Conservation (phyloP, 1,284 basidiomycete species). For the Veloporphyrellus conicus region DNA sequence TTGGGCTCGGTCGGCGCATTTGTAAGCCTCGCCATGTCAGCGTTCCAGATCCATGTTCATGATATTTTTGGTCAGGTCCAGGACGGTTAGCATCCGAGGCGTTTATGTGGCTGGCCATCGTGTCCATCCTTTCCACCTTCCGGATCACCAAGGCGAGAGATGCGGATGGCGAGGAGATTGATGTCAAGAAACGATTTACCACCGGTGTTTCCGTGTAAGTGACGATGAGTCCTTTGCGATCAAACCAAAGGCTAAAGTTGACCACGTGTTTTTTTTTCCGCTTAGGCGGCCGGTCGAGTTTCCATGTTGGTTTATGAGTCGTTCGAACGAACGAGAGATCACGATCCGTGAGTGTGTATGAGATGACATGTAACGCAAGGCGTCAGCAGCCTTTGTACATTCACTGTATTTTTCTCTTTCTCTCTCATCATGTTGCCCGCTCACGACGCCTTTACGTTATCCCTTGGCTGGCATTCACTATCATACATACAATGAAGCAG, state of each 20-base stretch:
- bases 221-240: not conserved
- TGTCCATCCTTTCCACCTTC: conserved; percentile 39
- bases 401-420: too few species aligned
- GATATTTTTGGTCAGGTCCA: conserved; percentile 17
- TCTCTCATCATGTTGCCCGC: too few species aligned
- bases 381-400: too few species aligned
- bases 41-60: not conserved
- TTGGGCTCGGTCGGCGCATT: conserved; percentile 40
- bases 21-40: too few species aligned
- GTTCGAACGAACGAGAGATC: conserved; percentile 13
- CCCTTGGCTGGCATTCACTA: not conserved
- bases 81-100: conserved; percentile 26
- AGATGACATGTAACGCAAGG: not conserved
- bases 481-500: conserved; percentile 4
- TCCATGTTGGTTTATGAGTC: conserved; percentile 21
- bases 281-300: conserved; percentile 22
- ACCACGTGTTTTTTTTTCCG: not conserved
- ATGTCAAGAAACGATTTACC: conserved; percentile 33
- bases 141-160: conserved; percentile 37
- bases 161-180: conserved; percentile 31
- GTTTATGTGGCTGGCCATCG: conserved; percentile 22
- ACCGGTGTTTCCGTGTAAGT: conserved; percentile 34
- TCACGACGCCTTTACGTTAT: conserved; percentile 1
- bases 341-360: conserved; percentile 9
- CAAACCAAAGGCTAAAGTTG: not conserved